A percentile compares a stretch with the other conserved stretches of the same genome.
phyloP scores from a whole-genome alignment of 163 green algal genomes.

The Coccomyxa subellipsoidea region DNA sequence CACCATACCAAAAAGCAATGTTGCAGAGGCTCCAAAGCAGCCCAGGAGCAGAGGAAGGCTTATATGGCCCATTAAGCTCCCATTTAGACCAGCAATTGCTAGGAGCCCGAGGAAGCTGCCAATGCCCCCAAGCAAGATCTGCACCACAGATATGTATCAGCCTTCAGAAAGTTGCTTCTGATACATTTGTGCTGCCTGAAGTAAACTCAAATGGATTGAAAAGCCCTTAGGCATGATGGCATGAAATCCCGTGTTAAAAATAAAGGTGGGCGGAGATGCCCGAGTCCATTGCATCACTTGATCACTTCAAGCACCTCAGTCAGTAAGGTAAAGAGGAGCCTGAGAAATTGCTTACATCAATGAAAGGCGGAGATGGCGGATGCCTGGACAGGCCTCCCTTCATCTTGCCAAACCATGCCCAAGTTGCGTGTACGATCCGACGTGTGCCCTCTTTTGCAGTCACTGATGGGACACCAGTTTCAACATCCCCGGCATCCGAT shows the following conservation, averaged over 20 bases:
- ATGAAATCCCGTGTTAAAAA: not conserved
- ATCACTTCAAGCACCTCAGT: not conserved
- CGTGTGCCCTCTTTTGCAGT: no score
- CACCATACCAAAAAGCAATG: not conserved
- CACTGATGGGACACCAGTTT: no score
- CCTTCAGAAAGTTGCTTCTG: not conserved
- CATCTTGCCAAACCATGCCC: not conserved
- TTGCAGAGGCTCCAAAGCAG: slow-evolving; percentile 2
- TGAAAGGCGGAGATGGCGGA: not conserved
- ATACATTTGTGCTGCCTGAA: not conserved
- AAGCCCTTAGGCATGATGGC: not conserved
- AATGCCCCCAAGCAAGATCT: not conserved
- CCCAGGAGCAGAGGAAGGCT: not conserved
- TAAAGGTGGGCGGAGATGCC: not conserved
- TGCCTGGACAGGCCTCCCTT: not conserved
- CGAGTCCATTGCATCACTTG: no score
- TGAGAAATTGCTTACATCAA: not conserved
- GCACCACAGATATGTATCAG: not conserved
- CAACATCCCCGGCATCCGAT: no score
- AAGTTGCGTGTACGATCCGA: no score
- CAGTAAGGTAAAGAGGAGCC: not conserved
- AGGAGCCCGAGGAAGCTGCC: not conserved
- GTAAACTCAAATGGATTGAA: not conserved
- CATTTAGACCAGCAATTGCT: not conserved
- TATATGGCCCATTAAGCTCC: not conserved